Evolutionary conservation across 2,329 filamentous ascomycete species (phyloP).

Genomic region (Setomelanomma holmii): DNA sequence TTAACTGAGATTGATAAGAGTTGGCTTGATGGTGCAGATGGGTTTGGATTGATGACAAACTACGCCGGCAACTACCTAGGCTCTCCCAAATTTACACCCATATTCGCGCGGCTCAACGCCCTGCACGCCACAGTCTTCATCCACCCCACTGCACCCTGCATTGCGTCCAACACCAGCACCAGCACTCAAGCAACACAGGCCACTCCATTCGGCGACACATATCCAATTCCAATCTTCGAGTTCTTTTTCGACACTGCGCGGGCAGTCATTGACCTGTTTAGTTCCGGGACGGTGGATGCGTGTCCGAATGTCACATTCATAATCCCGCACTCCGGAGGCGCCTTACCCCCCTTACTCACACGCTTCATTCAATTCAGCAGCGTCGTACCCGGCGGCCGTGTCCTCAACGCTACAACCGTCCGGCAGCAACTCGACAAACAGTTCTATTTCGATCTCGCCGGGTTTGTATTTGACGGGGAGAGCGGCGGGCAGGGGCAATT

Average conservation of each 20-base stretch:
- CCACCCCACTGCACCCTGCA: slow-evolving; percentile 61
- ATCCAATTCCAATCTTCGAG: slow-evolving; percentile 57
- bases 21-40: slow-evolving; percentile 56
- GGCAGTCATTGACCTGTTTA: slow-evolving; percentile 57
- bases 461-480: slow-evolving; percentile 53
- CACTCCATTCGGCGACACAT: slow-evolving; percentile 45
- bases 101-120: slow-evolving; percentile 59
- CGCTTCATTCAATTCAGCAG: slow-evolving; percentile 52
- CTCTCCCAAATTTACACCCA: slow-evolving; percentile 51
- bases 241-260: slow-evolving; percentile 63
- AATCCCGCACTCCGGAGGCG: slow-evolving; percentile 58
- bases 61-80: slow-evolving; percentile 62
- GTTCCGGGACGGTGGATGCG: slow-evolving; percentile 54
- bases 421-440: slow-evolving; percentile 45
- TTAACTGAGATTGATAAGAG: slow-evolving; percentile 58
- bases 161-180: slow-evolving; percentile 23
- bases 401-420: slow-evolving; percentile 35
- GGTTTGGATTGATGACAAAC: slow-evolving; percentile 61
- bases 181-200: slow-evolving; percentile 32
- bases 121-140: slow-evolving; percentile 60
- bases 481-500: slow-evolving; percentile 53
- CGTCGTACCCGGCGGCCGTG: slow-evolving; percentile 46
- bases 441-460: slow-evolving; percentile 63
- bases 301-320: slow-evolving; percentile 58
- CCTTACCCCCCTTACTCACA: slow-evolving; percentile 54